These are phyloP conservation scores for Aquilaria agallochum DNA, from an alignment of 441 rosid genomes.

Conservation along the genomic window DNA sequence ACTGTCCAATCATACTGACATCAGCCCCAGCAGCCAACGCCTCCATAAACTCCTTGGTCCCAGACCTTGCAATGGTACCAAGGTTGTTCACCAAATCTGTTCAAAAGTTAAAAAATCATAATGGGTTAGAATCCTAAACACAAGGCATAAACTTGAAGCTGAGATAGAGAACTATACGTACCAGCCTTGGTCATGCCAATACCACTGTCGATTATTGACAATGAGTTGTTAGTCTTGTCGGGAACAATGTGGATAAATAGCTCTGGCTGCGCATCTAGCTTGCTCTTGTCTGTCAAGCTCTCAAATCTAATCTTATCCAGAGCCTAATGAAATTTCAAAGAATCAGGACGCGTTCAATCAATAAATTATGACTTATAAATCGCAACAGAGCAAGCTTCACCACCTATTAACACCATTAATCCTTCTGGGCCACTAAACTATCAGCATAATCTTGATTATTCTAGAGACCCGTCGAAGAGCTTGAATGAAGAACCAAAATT, in stretches of 20 bases:
- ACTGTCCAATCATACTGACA: conserved; percentile 45
- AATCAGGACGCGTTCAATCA: not conserved
- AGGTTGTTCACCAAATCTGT: conserved; percentile 37
- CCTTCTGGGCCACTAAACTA: no score
- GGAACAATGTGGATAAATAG: conserved; percentile 37
- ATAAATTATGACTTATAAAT: no score
- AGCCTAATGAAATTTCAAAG: conserved; percentile 17
- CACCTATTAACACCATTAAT: no score
- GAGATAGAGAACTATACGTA: not conserved
- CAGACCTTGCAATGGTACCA: conserved; percentile 38
- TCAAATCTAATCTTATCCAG: conserved; percentile 40
- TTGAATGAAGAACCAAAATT: no score
- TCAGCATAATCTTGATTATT: no score
- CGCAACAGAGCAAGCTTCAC: no score
- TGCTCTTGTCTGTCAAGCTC: conserved; percentile 39
- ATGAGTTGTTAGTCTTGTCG: conserved; percentile 27
- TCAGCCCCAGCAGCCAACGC: conserved; percentile 37
- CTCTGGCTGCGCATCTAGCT: conserved; percentile 40
- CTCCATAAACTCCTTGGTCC: conserved; percentile 44
- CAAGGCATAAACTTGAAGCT: not conserved
- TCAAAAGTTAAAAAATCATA: not conserved
- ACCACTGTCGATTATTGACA: conserved; percentile 36
- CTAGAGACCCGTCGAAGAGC: no score
- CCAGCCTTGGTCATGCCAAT: conserved; percentile 42
- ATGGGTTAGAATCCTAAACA: no score